Conservation (phyloP, 768 basidiomycete species). For the Suillus subluteus region DNA sequence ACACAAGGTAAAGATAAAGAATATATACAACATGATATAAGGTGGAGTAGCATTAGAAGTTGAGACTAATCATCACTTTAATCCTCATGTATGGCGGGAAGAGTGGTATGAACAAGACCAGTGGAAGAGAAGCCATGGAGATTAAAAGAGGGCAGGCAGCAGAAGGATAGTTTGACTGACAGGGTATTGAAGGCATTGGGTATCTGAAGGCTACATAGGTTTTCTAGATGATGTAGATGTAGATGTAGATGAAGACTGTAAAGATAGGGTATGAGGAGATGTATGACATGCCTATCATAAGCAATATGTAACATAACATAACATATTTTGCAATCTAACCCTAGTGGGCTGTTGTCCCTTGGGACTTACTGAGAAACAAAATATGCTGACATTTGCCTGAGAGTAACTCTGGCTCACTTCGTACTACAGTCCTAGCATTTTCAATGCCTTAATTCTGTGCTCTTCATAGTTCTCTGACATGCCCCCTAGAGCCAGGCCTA, state of each 20-base stretch:
- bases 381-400: not conserved
- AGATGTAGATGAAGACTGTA: too few relatives aligned
- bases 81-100: slow-evolving; percentile 14
- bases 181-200: too few relatives aligned
- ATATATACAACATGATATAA: too few relatives aligned
- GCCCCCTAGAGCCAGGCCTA: not conserved
- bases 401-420: not conserved
- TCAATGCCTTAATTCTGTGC: not conserved
- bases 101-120: slow-evolving; percentile 18
- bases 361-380: not conserved
- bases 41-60: too few relatives aligned
- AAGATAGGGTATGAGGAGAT: not conserved
- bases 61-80: too few relatives aligned
- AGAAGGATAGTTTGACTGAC: too few relatives aligned
- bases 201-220: too few relatives aligned
- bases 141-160: too few relatives aligned
- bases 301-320: not conserved
- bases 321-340: not conserved
- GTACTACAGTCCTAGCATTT: not conserved
- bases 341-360: not conserved
- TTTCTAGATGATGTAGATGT: too few relatives aligned
- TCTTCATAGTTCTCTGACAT: not conserved
- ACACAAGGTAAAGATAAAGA: too few relatives aligned
- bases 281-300: too few relatives aligned
- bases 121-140: too few relatives aligned